Evolutionary conservation across 768 basidiomycete genomes (phyloP), one percentile per base, ranked within the genome.

Genomic region (Hydnum rufescens): DNA sequence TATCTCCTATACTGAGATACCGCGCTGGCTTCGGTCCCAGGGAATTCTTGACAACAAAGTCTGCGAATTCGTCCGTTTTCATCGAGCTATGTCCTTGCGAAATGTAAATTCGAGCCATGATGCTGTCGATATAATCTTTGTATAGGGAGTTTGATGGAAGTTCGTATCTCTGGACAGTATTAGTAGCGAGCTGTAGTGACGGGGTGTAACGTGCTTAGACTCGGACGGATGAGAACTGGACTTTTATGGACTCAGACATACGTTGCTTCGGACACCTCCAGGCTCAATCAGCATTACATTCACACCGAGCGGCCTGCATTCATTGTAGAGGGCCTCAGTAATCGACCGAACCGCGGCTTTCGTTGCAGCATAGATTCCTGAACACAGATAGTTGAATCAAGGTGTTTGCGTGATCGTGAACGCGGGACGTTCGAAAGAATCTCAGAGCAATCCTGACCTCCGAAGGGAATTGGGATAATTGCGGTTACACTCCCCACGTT

Each of bases 41-140:
- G 44, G 44, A 8, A 6, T 6, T 16, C 16, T 26, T 29, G 6
- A 50, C 49, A 8, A 50, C 49, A 16, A 16, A 13, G 6, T 16
- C 6, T 1, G 49, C 49, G 29, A 50, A 50, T 30, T 50, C 49
- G 49, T 50, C 29, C 16, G 49, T 50, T 8, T 25, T 16, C 49
- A 50, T 50, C 16, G 49, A 1, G 8, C 30, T 23, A 6, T 6
- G 49, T 16, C 18, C 6, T 25, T 50, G 49, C 16, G 23, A 31
- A 16, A 23, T 23, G 1, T 32, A 30, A 5, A 32, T 32, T 6
- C 49, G 22, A 16, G 25, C 30, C 23, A 50, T 25, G 30, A 50
- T 50, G 5, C 23, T 50, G 8, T 26, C 22, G 30, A 50, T 6
- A 23, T 31, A 50, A 18, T 6, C 22, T 31, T 52, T 52, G 34